Conservation (phyloP, 495 filamentous ascomycete species). For the Aspergillus indologenus region DNA sequence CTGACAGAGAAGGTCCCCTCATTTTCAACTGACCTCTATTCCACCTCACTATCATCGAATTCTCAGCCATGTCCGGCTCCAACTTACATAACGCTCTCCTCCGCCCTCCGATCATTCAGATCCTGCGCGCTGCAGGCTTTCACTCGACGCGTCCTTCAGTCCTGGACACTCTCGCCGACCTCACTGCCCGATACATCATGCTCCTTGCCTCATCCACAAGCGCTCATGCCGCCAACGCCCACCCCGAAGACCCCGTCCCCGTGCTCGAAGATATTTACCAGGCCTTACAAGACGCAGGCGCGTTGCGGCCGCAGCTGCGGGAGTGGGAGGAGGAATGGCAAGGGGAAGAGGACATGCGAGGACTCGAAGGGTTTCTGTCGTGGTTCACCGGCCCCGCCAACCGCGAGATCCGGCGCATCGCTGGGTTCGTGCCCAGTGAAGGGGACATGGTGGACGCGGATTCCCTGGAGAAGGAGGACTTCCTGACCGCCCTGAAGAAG, state of each 20-base stretch:
- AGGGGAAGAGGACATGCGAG: conserved; percentile 68
- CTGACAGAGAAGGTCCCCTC: not conserved
- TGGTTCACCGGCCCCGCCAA: conserved; percentile 71
- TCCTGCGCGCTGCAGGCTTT: conserved; percentile 83
- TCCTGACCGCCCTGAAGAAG: conserved; percentile 72
- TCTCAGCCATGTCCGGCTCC: conserved; percentile 36
- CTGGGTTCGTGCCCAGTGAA: conserved; percentile 51
- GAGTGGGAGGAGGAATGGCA: conserved; percentile 56
- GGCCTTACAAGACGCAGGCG: conserved; percentile 73
- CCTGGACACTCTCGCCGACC: conserved; percentile 72
- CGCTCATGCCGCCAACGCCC: conserved; percentile 53
- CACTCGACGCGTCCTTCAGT: conserved; percentile 70
- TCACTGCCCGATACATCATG: conserved; percentile 70
- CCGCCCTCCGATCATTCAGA: conserved; percentile 77
- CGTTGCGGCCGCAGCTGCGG: conserved; percentile 58
- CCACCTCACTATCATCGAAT: not conserved
- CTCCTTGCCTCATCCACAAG: conserved; percentile 64
- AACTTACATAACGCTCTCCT: conserved; percentile 72
- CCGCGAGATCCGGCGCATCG: conserved; percentile 67
- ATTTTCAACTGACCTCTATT: not conserved
- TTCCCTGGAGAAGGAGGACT: conserved; percentile 63
- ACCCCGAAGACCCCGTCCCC: conserved; percentile 47
- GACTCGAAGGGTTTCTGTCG: conserved; percentile 65
- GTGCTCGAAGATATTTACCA: conserved; percentile 75
- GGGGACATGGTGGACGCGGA: conserved; percentile 46